phyloP scores from a whole-genome alignment of 73 alveolate genomes.

The Tetrahymena borealis region DNA sequence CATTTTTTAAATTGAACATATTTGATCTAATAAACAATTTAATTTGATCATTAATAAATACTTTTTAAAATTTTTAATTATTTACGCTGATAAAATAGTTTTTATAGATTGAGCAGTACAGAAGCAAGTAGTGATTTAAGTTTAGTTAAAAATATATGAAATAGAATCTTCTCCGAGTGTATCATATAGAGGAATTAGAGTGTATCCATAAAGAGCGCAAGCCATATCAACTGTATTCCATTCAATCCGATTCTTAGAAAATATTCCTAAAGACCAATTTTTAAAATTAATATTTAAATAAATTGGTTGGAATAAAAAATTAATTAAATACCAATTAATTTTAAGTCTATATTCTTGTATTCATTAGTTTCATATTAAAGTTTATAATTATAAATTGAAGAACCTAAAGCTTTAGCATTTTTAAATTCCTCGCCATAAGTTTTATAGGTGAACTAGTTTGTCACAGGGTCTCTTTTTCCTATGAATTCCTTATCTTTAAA shows the following conservation, averaged over 20 bases:
- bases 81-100: constrained; percentile 43
- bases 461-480: neutral
- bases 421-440: neutral
- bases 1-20: constrained; percentile 1
- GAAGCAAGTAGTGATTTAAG: constrained; percentile 26
- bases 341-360: constrained; percentile 15
- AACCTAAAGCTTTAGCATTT: neutral
- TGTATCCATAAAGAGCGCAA: constrained; percentile 31
- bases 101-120: constrained; percentile 6
- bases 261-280: too few species aligned
- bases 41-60: constrained; percentile 34
- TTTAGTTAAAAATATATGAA: constrained; percentile 11
- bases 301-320: neutral
- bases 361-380: neutral
- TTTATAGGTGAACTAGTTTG: neutral
- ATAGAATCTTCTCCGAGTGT: constrained; percentile 39
- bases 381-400: neutral
- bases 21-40: constrained; percentile 51
- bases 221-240: constrained; percentile 66
- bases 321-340: constrained; percentile 55
- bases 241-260: constrained; percentile 63
- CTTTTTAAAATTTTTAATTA: constrained; percentile 56
- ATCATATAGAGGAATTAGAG: constrained; percentile 63
- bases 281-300: neutral
- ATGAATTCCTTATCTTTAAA: neutral